These are phyloP conservation scores for Fusarium ramigenum DNA, from an alignment of 2,329 filamentous ascomycete genomes.

Conservation along the genomic window DNA sequence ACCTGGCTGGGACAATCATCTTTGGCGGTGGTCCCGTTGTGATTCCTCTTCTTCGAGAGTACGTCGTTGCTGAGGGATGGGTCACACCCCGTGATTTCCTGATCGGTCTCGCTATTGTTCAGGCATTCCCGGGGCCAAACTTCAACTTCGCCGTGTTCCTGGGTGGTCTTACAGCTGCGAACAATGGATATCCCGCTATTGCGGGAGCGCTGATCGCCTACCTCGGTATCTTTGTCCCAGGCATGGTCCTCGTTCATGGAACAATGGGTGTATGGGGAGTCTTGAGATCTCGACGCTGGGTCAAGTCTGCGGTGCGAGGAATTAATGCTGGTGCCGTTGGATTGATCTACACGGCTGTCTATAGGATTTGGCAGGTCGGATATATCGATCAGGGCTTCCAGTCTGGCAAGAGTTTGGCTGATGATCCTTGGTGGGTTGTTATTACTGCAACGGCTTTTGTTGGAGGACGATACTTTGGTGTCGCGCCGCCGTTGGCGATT, in stretches of 20 bases:
- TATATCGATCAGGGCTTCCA: slow-evolving; percentile 61
- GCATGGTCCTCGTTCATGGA: slow-evolving; percentile 59
- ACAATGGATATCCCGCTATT: slow-evolving; percentile 48
- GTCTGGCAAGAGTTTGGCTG: slow-evolving; percentile 61
- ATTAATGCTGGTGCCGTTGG: slow-evolving; percentile 70
- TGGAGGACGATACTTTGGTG: neutral
- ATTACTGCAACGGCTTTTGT: slow-evolving; percentile 56
- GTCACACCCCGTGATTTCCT: slow-evolving; percentile 76
- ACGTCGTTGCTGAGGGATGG: slow-evolving; percentile 74
- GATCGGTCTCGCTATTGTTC: slow-evolving; percentile 75
- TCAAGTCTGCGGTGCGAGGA: slow-evolving; percentile 61
- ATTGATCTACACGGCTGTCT: slow-evolving; percentile 71
- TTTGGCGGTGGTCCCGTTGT: slow-evolving; percentile 73
- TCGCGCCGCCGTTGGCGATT: neutral
- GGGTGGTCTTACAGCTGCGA: slow-evolving; percentile 58
- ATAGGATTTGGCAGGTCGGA: slow-evolving; percentile 70
- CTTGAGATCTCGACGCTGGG: slow-evolving; percentile 55
- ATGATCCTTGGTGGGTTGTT: slow-evolving; percentile 72
- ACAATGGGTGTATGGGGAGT: slow-evolving; percentile 65
- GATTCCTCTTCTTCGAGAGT: slow-evolving; percentile 69
- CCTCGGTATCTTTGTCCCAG: slow-evolving; percentile 63
- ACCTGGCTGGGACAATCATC: slow-evolving; percentile 76
- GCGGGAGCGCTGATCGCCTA: slow-evolving; percentile 62
- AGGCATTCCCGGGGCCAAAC: slow-evolving; percentile 68
- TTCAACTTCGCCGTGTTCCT: slow-evolving; percentile 67